Conservation (phyloP, 1,284 basidiomycete genomes). For the Apiotrichum laibachii region DNA sequence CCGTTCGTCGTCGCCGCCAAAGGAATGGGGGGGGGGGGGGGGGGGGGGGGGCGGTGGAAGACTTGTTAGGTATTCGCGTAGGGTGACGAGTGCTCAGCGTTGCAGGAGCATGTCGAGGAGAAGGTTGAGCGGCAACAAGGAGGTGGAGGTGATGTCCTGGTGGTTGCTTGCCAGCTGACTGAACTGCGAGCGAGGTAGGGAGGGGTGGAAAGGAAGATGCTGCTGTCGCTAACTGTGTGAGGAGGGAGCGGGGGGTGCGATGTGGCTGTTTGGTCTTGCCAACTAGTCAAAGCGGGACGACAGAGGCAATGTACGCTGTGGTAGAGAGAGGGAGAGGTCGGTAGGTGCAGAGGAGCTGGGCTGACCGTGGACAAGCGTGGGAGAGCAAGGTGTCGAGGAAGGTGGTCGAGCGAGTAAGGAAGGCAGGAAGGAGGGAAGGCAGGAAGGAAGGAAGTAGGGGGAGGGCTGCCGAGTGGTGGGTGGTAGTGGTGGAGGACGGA, state of each 20-base stretch:
- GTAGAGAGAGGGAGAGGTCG: too few species aligned
- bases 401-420: background rate
- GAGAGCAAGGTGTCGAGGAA: background rate
- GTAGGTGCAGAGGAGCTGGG: background rate
- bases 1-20: constrained; percentile 1
- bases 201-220: too few species aligned
- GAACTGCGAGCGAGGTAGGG: too few species aligned
- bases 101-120: background rate
- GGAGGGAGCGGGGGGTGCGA: too few species aligned
- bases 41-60: background rate
- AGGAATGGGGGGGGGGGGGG: background rate
- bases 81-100: background rate
- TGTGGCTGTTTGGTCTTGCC: too few species aligned
- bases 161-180: too few species aligned
- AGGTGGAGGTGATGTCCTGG: background rate
- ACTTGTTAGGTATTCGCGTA: background rate
- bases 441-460: background rate
- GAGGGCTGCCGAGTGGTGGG: background rate
- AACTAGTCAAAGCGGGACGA: too few species aligned
- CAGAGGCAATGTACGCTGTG: too few species aligned
- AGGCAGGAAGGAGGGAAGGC: background rate
- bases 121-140: too few species aligned
- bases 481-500: too few species aligned
- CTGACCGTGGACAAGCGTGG: background rate
- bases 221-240: too few species aligned